Base-by-base conservation (phyloP, 352 stramenopile species). In the Globisporangium spinosum region DNA sequence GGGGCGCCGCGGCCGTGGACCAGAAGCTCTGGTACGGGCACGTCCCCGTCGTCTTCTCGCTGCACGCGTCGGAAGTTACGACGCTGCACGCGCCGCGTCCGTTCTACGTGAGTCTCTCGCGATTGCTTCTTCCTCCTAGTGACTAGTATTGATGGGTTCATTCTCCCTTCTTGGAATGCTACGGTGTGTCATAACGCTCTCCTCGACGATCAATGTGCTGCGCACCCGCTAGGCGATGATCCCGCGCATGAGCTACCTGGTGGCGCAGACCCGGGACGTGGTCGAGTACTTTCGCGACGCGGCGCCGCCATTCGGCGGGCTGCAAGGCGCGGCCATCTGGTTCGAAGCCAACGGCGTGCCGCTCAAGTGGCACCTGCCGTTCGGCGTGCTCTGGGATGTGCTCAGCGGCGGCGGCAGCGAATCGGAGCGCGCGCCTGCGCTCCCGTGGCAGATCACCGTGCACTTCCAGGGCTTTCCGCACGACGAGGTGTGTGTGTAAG, bases 211-310 rank as follows among this genome's bases (percentile, higher is more conserved):
- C n/a, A 8, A 29, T 34, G 17, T 51, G 22, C 12, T 70, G 51
- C 29, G 23, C 7, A 72, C 53, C 34, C 8, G 4, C 20, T 54
- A 95, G 85, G 85, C 85, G 9, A 89, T 95, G 81, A 70, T 95
- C 17, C 87, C 87, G n/a, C 82, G 85, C 34, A 82, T 93, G 79
- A 90, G 87, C 70, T 95, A 87, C 67, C 69, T 95, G 45, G 73
- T 91, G 38, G 79, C 85, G 43, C 81, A 92, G 58, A 91, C 84
- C 15, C 85, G 85, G 5, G 71, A 77, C 43, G 87, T 91, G 20
- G 77, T 95, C 65, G 83, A 93, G 69, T 90, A 92, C 74, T 92
- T 95, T 59, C 81, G 76, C 22, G 82, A 93, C 47, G 83, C 82
- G 25, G 83, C 85, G 29, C 87, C 87, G 20, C 83, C 85, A 23